A percentile compares a stretch with the other conserved stretches of the same genome.
Conservation (phyloP, 306 rosid species). For the Oemleria cerasiformis region DNA sequence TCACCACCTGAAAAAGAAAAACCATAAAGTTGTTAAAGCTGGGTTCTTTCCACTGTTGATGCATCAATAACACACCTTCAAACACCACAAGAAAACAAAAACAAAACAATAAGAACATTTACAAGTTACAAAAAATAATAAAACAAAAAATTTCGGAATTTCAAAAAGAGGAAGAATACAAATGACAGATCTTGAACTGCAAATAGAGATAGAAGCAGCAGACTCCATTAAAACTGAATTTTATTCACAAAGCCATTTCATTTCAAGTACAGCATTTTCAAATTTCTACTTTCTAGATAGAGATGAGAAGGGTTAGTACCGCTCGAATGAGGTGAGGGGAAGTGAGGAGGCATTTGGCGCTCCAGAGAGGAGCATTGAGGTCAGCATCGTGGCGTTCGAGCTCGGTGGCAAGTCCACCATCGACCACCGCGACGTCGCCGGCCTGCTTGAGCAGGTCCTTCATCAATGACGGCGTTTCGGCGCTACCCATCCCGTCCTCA, state of each 20-base stretch:
- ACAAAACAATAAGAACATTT: slow-evolving; percentile 9
- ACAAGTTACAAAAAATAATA: slow-evolving; percentile 3
- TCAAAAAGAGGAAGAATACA: slow-evolving; percentile 50
- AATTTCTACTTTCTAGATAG: background rate
- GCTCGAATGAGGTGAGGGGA: slow-evolving; percentile 75
- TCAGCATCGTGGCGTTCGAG: slow-evolving; percentile 89
- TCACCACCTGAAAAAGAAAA: too few species aligned
- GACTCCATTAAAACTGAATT: slow-evolving; percentile 26
- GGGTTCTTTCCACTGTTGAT: slow-evolving; percentile 54
- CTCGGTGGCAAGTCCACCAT: slow-evolving; percentile 94
- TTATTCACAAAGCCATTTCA: slow-evolving; percentile 11
- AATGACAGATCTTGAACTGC: too few species aligned
- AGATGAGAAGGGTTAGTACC: slow-evolving; percentile 35
- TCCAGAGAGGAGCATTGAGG: slow-evolving; percentile 92
- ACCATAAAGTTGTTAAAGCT: slow-evolving; percentile 76
- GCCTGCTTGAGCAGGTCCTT: slow-evolving; percentile 48
- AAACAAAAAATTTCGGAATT: slow-evolving; percentile 11
- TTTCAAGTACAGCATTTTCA: background rate
- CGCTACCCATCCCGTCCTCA: slow-evolving; percentile 10
- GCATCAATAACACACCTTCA: slow-evolving; percentile 39
- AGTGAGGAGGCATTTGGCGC: slow-evolving; percentile 82
- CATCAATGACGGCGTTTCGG: slow-evolving; percentile 38
- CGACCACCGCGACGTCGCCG: slow-evolving; percentile 67
- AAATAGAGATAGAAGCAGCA: slow-evolving; percentile 17
- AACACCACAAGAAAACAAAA: slow-evolving; percentile 22